phyloP scores from a whole-genome alignment of 78 protist species.

The Isochrysis galbana region DNA sequence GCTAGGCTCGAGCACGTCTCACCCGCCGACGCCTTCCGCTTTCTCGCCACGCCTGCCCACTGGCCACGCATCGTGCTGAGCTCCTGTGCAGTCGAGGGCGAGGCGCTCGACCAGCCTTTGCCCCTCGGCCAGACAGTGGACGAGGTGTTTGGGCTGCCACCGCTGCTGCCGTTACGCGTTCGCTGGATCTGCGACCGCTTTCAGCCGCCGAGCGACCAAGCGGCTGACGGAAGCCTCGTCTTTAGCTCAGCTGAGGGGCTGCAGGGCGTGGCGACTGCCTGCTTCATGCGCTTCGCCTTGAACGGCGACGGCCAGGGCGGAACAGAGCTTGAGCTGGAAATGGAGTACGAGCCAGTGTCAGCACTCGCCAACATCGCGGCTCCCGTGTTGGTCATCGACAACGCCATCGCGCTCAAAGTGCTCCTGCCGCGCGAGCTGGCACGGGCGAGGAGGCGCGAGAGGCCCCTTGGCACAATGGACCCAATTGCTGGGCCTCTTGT shows the following conservation, averaged over 20 bases:
- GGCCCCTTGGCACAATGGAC: neutral
- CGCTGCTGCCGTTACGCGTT: neutral
- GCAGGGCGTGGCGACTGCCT: neutral
- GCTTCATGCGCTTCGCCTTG: neutral
- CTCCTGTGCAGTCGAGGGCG: neutral
- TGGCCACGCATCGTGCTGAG: neutral
- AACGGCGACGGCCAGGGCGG: neutral
- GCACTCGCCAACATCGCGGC: neutral
- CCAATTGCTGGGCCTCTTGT: neutral
- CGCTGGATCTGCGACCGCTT: neutral
- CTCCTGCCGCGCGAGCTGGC: neutral
- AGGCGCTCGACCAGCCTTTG: neutral
- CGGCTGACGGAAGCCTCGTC: neutral
- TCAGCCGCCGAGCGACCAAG: neutral
- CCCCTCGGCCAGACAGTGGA: neutral
- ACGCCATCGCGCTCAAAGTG: neutral
- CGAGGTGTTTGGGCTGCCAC: neutral
- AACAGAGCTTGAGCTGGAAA: neutral
- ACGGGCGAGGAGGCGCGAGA: neutral
- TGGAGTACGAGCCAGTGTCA: neutral
- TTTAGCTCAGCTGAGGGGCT: neutral
- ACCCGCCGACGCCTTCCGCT: neutral
- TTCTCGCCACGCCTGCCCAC: neutral
- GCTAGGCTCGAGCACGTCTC: no score
- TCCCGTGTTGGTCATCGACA: neutral